Base-by-base conservation (phyloP, 805 yeast genomes). In the Myxozyma nipponensis region DNA sequence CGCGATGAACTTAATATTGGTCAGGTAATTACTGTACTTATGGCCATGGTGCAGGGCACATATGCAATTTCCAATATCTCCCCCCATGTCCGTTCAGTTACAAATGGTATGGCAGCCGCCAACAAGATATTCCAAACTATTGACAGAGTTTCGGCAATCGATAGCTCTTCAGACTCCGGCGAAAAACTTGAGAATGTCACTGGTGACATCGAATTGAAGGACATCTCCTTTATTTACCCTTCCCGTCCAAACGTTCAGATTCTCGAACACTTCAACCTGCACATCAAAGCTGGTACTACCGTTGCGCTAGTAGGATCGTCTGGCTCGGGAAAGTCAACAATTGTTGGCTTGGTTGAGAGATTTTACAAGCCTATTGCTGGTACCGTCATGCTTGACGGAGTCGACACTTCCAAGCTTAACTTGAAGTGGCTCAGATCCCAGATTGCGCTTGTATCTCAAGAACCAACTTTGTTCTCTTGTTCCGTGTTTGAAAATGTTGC, bases 281-380 rank as follows among this genome's bases (percentile, higher is more conserved):
- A 34, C 10, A 39, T 66, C 78, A 88, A 89, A 9, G 84, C 91
- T 2, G 96, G 96, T 6, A 67, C 81, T 60, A 86, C 85, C 60
- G 91, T 88, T 35, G 96, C 96, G 10, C 78, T 88, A 59, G 96
- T 88, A 19, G 96, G 96, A 1, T 84, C 95, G 91, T 2, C 82
- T 86, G 19, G 96, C 5, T 61, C 65, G 6, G 88, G 38, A 66
- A 72, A 3, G 49, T 56, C 61, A 35, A 60, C 63, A 0, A 73
- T 81, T 10, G 72, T 81, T 2, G 83, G 79, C 57, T 65, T 81
- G 22, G 66, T 81, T 24, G 69, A 81, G 51, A 67, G 85, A 41
- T 79, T 78, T 60, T 81, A 81, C 60, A 80, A 78, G 53, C 80
- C 83, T 3, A 52, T 63, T 3, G 54, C 64, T 0, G 86, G 86